Evolutionary conservation across 2,329 filamentous ascomycete species (phyloP).

Genomic region (Apiospora saccharicola): DNA sequence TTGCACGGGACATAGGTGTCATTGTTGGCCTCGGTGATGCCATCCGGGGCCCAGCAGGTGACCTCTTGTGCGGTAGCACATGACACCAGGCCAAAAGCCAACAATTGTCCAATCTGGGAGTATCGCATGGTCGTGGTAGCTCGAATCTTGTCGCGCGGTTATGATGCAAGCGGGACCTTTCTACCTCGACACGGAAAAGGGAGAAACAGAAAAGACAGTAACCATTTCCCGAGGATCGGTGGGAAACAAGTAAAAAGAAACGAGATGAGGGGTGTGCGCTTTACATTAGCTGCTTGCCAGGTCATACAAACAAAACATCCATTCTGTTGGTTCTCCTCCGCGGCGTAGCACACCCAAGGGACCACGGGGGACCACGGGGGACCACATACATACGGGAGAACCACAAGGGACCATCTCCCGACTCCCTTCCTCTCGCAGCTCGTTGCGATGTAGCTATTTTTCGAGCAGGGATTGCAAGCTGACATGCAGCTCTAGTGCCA

Average conservation of each 20-base stretch:
- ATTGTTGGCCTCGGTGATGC: constrained; percentile 36
- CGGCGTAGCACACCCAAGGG: not conserved
- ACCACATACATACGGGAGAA: not conserved
- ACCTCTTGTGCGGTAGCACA: constrained; percentile 25
- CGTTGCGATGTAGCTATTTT: not conserved
- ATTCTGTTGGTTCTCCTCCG: not conserved
- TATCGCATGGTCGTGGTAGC: constrained; percentile 8
- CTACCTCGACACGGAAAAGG: not conserved
- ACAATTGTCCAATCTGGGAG: not conserved
- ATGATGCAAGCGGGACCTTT: not conserved
- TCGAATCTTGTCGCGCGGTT: not conserved
- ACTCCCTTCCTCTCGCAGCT: not conserved
- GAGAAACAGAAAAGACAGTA: not conserved
- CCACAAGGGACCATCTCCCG: not conserved
- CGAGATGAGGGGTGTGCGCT: constrained; percentile 3
- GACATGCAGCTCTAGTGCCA: constrained; percentile 18
- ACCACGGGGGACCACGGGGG: not conserved
- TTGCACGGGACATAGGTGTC: constrained; percentile 43
- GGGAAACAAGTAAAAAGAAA: constrained; percentile 10
- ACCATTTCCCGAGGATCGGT: not conserved
- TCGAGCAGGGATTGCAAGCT: not conserved
- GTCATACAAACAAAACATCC: constrained; percentile 15
- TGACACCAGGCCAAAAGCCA: not conserved
- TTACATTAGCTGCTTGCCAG: constrained; percentile 5
- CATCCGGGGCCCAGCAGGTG: constrained; percentile 41